Evolutionary conservation across 495 filamentous ascomycete genomes (phyloP).

Genomic region (Trichoderma virens): DNA sequence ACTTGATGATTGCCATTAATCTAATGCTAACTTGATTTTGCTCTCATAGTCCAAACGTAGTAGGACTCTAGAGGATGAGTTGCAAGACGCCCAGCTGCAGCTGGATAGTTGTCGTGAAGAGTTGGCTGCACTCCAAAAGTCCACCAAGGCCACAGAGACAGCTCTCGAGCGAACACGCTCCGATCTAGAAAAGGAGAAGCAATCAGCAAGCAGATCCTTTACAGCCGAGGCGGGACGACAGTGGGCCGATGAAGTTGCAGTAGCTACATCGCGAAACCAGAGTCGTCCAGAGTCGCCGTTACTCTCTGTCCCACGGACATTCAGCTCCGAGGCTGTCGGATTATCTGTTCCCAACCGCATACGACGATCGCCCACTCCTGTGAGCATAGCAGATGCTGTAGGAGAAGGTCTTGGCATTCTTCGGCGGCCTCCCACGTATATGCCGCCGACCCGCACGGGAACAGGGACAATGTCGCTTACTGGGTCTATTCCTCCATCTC

Average conservation of each 20-base stretch:
- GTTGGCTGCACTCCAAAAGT: conserved; percentile 53
- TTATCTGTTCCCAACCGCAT: conserved; percentile 33
- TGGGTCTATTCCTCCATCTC: background rate
- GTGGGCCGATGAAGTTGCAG: conserved; percentile 56
- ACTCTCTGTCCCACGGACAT: conserved; percentile 33
- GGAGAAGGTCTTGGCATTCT: background rate
- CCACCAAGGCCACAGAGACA: conserved; percentile 56
- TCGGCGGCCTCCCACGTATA: conserved; percentile 26
- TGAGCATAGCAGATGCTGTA: conserved; percentile 34
- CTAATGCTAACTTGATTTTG: background rate
- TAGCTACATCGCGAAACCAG: conserved; percentile 25
- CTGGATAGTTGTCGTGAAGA: conserved; percentile 52
- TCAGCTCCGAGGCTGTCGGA: conserved; percentile 40
- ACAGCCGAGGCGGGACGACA: conserved; percentile 55
- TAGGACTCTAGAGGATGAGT: conserved; percentile 72
- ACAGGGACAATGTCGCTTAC: conserved; percentile 19
- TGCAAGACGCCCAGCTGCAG: conserved; percentile 58
- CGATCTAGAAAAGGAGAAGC: conserved; percentile 43
- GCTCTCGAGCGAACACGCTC: conserved; percentile 46
- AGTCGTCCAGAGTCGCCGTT: conserved; percentile 41
- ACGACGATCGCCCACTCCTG: conserved; percentile 37
- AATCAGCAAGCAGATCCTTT: conserved; percentile 36
- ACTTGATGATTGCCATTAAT: background rate
- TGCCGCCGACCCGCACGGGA: conserved; percentile 27
- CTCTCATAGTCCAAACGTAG: conserved; percentile 56